These are phyloP conservation scores for Cucurbita argyrosperma DNA, from an alignment of 306 rosid genomes.

Conservation along the genomic window DNA sequence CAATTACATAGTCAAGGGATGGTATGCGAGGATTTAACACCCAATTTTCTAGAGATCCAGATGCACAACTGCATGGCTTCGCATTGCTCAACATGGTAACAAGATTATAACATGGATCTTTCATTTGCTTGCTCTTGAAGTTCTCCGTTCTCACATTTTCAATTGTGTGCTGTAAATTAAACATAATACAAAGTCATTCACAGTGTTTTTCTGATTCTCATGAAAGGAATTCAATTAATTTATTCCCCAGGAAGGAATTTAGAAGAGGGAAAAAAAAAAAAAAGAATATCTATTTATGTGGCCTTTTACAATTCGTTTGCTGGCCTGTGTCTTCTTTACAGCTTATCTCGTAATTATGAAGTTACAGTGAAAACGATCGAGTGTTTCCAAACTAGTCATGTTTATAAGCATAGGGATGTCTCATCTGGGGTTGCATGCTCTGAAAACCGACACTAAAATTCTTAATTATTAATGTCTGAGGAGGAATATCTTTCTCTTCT, in stretches of 20 bases:
- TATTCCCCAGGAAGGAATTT: background rate
- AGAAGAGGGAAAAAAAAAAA: background rate
- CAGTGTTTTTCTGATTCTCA: background rate
- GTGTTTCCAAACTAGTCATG: conserved; percentile 5
- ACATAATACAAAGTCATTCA: background rate
- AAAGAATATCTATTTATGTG: background rate
- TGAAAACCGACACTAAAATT: conserved; percentile 8
- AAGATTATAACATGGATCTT: background rate
- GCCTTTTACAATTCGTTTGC: background rate
- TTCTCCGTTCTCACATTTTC: background rate
- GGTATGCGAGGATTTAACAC: background rate
- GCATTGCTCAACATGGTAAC: conserved; percentile 1
- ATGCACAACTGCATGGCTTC: background rate
- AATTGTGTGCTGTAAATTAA: background rate
- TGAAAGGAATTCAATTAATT: background rate
- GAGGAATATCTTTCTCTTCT: conserved; percentile 7
- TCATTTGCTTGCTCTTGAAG: background rate
- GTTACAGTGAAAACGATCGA: conserved; percentile 1
- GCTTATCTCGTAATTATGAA: conserved; percentile 3
- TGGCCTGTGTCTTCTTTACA: conserved; percentile 4
- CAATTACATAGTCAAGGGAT: background rate
- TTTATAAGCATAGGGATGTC: conserved; percentile 11
- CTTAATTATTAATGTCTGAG: conserved; percentile 8
- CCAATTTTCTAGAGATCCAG: background rate
- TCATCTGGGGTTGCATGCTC: conserved; percentile 8